phyloP scores from a whole-genome alignment of 441 rosid species.

The Pelargonium myrrhifolium region DNA sequence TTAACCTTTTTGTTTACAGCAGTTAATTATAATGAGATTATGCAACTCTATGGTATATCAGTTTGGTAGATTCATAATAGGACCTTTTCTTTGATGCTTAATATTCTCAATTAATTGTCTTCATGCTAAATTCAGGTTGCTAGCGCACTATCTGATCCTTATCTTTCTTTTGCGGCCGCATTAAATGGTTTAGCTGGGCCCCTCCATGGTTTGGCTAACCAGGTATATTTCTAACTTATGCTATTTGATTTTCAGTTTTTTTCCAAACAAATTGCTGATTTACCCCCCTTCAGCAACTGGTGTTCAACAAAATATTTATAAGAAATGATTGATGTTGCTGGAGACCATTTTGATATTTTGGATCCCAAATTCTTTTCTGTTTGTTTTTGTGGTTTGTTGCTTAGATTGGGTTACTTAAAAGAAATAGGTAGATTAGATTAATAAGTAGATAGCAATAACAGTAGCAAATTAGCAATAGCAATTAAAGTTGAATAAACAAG shows the following conservation, averaged over 20 bases:
- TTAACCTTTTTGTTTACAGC: background rate
- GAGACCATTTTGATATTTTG: too few species aligned
- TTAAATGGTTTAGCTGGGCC: slow-evolving; percentile 98
- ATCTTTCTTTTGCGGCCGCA: slow-evolving; percentile 93
- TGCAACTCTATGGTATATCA: background rate
- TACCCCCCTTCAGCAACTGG: too few species aligned
- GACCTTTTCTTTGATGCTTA: background rate
- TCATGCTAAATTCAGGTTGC: slow-evolving; percentile 52
- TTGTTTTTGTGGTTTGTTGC: too few species aligned
- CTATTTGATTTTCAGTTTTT: background rate
- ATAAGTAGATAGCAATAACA: too few species aligned
- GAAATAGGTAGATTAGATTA: too few species aligned
- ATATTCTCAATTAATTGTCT: slow-evolving; percentile 8
- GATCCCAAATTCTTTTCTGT: too few species aligned
- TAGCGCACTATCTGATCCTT: slow-evolving; percentile 96
- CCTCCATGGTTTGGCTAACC: slow-evolving; percentile 98
- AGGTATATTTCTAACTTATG: slow-evolving; percentile 40
- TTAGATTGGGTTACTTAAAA: too few species aligned
- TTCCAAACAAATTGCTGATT: background rate
- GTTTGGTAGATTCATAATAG: slow-evolving; percentile 3
- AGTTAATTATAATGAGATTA: background rate
- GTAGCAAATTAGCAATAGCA: too few species aligned
- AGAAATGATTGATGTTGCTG: too few species aligned
- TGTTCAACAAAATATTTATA: too few species aligned
- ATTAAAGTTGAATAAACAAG: too few species aligned